These are phyloP conservation scores for Hysterangium stoloniferum DNA, from an alignment of 768 basidiomycete genomes.

Conservation along the genomic window DNA sequence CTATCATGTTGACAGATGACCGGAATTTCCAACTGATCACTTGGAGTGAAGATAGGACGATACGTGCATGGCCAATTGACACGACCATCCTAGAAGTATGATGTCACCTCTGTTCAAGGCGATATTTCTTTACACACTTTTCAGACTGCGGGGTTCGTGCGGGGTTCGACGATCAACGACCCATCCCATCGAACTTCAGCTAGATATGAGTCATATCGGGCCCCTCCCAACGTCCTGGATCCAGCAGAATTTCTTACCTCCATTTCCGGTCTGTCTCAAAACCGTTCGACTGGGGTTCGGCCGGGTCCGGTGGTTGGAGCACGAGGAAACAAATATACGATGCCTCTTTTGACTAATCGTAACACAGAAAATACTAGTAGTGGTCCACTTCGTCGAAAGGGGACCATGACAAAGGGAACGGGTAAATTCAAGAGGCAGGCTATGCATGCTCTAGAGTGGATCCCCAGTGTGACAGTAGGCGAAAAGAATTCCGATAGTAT, in stretches of 20 bases:
- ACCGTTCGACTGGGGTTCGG: background rate
- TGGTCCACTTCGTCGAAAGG: constrained; percentile 13
- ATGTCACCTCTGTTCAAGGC: background rate
- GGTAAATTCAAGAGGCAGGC: constrained; percentile 39
- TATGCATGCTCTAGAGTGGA: constrained; percentile 66
- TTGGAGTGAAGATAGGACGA: constrained; percentile 85
- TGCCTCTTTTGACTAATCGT: too few relatives aligned
- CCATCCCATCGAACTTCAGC: constrained; percentile 8
- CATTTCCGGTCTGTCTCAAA: background rate
- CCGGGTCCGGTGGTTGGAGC: background rate
- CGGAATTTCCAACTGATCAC: constrained; percentile 57
- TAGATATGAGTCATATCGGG: constrained; percentile 7
- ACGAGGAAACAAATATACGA: too few relatives aligned
- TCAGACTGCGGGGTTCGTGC: constrained; percentile 13
- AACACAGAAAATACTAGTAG: background rate
- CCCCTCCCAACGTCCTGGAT: background rate
- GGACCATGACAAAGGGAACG: constrained; percentile 41
- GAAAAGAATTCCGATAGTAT: constrained; percentile 44
- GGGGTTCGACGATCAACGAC: constrained; percentile 13
- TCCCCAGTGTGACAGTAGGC: constrained; percentile 65
- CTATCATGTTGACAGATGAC: constrained; percentile 29
- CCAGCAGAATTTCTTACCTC: background rate
- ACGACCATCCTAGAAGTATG: constrained; percentile 59
- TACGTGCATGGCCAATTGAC: constrained; percentile 87
- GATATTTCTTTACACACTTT: background rate